A percentile compares a stretch with the other conserved stretches of the same genome.
These are phyloP conservation scores for Cardamine chenopodiifolia DNA, from an alignment of 345 rosid genomes.

Conservation along the genomic window DNA sequence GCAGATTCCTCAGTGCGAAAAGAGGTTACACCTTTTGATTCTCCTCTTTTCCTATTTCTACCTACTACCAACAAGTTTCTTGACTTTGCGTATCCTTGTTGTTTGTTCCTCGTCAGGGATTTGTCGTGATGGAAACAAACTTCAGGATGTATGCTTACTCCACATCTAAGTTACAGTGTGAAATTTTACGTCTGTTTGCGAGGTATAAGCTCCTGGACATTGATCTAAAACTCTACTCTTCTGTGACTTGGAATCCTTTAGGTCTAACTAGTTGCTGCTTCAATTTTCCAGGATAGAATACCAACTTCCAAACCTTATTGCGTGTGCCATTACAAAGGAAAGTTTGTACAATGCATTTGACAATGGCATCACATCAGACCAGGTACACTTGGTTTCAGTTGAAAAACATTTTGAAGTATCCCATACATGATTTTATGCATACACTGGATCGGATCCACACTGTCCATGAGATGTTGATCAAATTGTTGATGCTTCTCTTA, in stretches of 20 bases:
- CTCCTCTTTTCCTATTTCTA: background rate
- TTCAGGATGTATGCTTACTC: slow-evolving; percentile 94
- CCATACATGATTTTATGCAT: slow-evolving; percentile 2
- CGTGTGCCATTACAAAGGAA: slow-evolving; percentile 87
- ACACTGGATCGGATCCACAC: background rate
- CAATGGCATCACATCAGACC: slow-evolving; percentile 89
- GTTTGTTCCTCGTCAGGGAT: slow-evolving; percentile 60
- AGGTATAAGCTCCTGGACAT: slow-evolving; percentile 52
- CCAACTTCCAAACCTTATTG: slow-evolving; percentile 95
- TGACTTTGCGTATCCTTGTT: slow-evolving; percentile 1
- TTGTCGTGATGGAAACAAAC: slow-evolving; percentile 91
- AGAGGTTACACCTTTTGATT: slow-evolving; percentile 52
- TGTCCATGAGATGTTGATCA: slow-evolving; percentile 17
- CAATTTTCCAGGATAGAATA: slow-evolving; percentile 74
- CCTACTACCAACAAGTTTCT: slow-evolving; percentile 17
- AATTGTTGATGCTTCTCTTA: slow-evolving; percentile 9
- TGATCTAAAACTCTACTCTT: background rate
- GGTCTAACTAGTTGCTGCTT: slow-evolving; percentile 20
- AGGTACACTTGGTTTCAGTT: slow-evolving; percentile 49
- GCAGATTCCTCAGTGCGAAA: slow-evolving; percentile 86
- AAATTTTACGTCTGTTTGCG: slow-evolving; percentile 86
- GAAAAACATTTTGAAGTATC: background rate
- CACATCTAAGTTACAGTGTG: slow-evolving; percentile 88
- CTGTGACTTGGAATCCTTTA: slow-evolving; percentile 7
- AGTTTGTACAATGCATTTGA: slow-evolving; percentile 87